phyloP scores from a whole-genome alignment of 208 protist species.

The Leishmania mexicana region DNA sequence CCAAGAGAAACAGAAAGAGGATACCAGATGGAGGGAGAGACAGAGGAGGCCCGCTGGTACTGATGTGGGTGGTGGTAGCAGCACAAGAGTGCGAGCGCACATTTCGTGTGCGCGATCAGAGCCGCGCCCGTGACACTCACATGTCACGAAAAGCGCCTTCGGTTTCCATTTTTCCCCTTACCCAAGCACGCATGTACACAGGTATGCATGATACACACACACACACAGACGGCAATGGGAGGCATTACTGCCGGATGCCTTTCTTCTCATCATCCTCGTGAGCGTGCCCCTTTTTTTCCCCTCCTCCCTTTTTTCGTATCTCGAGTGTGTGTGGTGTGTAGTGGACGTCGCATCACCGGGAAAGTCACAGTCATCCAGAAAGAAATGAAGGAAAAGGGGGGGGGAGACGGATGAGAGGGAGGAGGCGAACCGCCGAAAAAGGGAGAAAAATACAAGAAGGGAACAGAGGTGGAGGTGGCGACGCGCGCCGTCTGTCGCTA shows the following conservation, averaged over 20 bases:
- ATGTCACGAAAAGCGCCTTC: neutral
- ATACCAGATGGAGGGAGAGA: neutral
- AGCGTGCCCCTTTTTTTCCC: neutral
- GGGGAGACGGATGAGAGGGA: neutral
- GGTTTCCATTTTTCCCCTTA: neutral
- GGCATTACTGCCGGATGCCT: neutral
- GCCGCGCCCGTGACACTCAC: neutral
- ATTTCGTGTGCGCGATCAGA: neutral
- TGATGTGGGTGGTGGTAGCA: neutral
- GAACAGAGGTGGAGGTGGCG: neutral
- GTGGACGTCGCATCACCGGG: no score
- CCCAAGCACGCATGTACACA: neutral
- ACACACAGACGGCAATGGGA: neutral
- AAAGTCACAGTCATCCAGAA: neutral
- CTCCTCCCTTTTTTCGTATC: no score
- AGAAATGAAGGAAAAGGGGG: neutral
- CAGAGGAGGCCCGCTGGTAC: neutral
- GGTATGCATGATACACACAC: neutral
- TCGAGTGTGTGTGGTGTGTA: no score
- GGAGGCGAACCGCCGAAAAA: neutral
- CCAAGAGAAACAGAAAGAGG: neutral
- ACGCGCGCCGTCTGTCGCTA: neutral
- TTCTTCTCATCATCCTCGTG: neutral
- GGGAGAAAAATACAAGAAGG: neutral
- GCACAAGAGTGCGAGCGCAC: neutral